Base-by-base conservation (phyloP, 163 green algal genomes). In the Prototheca wickerhamii region DNA sequence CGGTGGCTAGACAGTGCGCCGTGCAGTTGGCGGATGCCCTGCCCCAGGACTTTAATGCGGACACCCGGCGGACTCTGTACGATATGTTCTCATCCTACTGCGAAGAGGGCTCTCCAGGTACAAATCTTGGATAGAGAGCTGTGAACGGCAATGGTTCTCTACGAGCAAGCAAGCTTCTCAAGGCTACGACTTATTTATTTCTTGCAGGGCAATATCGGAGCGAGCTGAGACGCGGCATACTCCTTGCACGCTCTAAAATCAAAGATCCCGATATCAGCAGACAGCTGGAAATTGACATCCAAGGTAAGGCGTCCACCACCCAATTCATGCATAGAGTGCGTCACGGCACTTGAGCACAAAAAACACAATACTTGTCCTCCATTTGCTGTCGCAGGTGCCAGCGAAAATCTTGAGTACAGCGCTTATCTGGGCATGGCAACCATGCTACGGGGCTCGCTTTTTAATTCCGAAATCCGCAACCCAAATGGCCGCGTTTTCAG, bases 361-460 rank as follows among this genome's bases (percentile, higher is more conserved):
- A n/a, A n/a, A n/a, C n/a, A n/a, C n/a, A n/a, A n/a, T n/a, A n/a
- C n/a, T n/a, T 44, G 10, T 44, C 37, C 37, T 15, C 43, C 31
- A 28, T 53, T 53, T 53, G 5, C 20, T 10, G 5, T 34, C 26
- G 51, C 26, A 58, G 51, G 26, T 4, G 25, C 51, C 50, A 67
- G 58, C 43, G 68, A 86, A 34, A 59, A 74, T 59, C 66, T 92
- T 44, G 85, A 91, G 68, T 70, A 86, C 50, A 78, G 76, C 21
- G 71, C 84, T 0, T 67, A 83, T 7, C 37, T 82, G 8, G 82
- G 69, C 34, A 89, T 94, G 86, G 84, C 81, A 4, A 76, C 82
- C 3, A 78, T 95, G 77, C 71, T 95, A 32, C 30, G 51, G 20
- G 70, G 71, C 1, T 30, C 60, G 23, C 28, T 71, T 28, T 80